Evolutionary conservation across 192 early-diverging fungal genomes (phyloP).

Genomic region (Coemansia sp.): DNA sequence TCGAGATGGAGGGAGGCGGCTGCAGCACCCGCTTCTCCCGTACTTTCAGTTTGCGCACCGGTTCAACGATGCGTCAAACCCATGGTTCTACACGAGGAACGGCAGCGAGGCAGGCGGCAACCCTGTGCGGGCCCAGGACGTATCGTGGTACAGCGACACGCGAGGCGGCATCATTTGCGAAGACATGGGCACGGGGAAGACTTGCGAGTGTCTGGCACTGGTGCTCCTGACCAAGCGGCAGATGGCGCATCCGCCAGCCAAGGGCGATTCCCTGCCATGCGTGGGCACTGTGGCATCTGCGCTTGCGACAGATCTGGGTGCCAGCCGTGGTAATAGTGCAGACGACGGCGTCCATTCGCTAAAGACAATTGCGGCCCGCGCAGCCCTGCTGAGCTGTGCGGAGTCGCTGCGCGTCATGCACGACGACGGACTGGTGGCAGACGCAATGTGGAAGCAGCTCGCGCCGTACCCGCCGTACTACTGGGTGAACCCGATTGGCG

Average conservation of each 20-base stretch:
- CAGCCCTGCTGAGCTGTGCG: conserved; percentile 49
- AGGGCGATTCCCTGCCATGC: conserved; percentile 34
- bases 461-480: conserved; percentile 61
- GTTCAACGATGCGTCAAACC: conserved; percentile 29
- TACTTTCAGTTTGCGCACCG: conserved; percentile 45
- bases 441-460: conserved; percentile 34
- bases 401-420: conserved; percentile 50
- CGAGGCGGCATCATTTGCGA: conserved; percentile 79
- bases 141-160: conserved; percentile 42
- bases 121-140: conserved; percentile 29
- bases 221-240: conserved; percentile 65
- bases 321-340: background rate
- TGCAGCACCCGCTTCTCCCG: conserved; percentile 33
- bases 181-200: conserved; percentile 90
- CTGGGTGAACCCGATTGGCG: conserved; percentile 40
- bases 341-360: conserved; percentile 17
- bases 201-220: conserved; percentile 67
- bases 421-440: conserved; percentile 51
- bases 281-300: conserved; percentile 48
- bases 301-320: conserved; percentile 18
- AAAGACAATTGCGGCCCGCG: conserved; percentile 47
- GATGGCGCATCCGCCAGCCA: conserved; percentile 43
- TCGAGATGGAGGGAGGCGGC: conserved; percentile 4
- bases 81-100: conserved; percentile 27
- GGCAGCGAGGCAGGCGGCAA: conserved; percentile 14